A percentile compares a stretch with the other conserved stretches of the same genome.
These are phyloP conservation scores for Trichoderma semiorbis DNA, from an alignment of 2,329 filamentous ascomycete species.

Conservation along the genomic window DNA sequence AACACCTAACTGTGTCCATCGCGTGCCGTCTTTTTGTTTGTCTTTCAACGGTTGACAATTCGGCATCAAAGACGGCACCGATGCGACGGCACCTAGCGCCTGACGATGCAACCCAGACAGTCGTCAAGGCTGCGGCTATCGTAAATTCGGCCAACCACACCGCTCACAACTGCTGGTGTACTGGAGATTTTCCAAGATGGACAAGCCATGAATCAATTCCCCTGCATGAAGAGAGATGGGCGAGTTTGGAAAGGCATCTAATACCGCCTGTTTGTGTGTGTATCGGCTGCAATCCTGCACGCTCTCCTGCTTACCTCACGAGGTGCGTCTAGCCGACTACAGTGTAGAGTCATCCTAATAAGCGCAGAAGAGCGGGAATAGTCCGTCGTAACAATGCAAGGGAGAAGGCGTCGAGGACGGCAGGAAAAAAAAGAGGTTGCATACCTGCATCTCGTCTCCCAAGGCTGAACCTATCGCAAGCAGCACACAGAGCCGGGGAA, in stretches of 20 bases:
- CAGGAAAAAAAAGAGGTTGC: neutral
- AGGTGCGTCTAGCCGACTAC: neutral
- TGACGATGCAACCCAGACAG: neutral
- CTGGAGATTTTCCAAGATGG: neutral
- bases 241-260: neutral
- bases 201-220: neutral
- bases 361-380: neutral
- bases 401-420: neutral
- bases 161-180: neutral
- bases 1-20: neutral
- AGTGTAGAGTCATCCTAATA: neutral
- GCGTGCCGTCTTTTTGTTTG: neutral
- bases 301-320: neutral
- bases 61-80: neutral
- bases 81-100: neutral
- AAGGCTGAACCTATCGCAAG: conserved; percentile 1
- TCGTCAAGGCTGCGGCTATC: neutral
- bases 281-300: neutral
- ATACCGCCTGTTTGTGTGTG: neutral
- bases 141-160: neutral
- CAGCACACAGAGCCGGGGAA: neutral
- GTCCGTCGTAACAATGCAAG: neutral
- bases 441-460: neutral
- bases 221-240: neutral
- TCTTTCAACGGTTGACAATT: neutral